A percentile compares a stretch with the other conserved stretches of the same genome.
phyloP scores from a whole-genome alignment of 768 basidiomycete species.

The Auricularia heimuer region DNA sequence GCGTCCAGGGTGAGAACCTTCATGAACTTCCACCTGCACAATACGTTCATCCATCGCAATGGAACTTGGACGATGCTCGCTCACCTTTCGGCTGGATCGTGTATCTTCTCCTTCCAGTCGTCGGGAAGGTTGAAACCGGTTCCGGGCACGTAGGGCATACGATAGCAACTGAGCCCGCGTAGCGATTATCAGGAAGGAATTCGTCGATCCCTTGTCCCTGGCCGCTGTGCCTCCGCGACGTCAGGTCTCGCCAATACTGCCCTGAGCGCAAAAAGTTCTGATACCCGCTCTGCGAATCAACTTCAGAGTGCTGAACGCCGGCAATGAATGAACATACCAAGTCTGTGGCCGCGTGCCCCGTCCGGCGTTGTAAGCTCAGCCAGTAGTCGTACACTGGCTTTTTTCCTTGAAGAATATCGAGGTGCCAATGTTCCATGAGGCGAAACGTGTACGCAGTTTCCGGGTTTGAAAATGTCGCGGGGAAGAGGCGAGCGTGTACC shows the following conservation, averaged over 20 bases:
- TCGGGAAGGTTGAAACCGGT: slow-evolving; percentile 5
- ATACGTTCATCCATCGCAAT: no score
- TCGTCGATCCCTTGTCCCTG: slow-evolving; percentile 1
- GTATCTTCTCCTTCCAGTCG: not conserved
- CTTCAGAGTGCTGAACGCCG: not conserved
- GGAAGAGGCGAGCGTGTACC: not conserved
- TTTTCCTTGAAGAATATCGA: slow-evolving; percentile 7
- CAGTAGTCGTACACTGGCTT: slow-evolving; percentile 4
- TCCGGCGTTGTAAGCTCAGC: not conserved
- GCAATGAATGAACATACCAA: not conserved
- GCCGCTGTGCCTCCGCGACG: slow-evolving; percentile 1
- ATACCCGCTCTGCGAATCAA: slow-evolving; percentile 2
- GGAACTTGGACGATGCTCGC: no score
- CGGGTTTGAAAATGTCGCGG: not conserved
- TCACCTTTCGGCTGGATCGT: not conserved
- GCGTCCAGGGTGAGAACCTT: not conserved
- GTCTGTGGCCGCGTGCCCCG: not conserved
- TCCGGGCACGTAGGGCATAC: slow-evolving; percentile 8
- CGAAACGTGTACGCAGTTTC: slow-evolving; percentile 1
- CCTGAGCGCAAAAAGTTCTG: slow-evolving; percentile 1
- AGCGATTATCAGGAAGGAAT: not conserved
- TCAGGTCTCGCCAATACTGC: slow-evolving; percentile 3
- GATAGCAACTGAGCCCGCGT: slow-evolving; percentile 2
- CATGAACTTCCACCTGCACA: not conserved
- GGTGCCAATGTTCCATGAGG: slow-evolving; percentile 3